Percentiles rank a stretch among this genome's conserved stretches.
Conservation (phyloP, 352 stramenopile species). For the Pythium insidiosum region DNA sequence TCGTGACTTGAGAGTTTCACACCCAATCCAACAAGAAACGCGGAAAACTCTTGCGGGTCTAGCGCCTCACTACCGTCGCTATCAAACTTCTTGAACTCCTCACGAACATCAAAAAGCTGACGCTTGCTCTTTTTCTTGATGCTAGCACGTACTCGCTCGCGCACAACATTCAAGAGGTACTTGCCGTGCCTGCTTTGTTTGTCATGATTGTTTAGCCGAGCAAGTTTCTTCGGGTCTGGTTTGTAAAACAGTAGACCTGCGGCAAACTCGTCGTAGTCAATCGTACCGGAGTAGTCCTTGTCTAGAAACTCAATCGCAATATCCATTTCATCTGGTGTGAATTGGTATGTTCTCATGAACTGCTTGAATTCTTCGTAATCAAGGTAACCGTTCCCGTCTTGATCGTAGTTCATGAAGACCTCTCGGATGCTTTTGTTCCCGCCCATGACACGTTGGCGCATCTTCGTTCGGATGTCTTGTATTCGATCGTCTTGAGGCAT, state of each 20-base stretch:
- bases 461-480: conserved; percentile 40
- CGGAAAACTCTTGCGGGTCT: conserved; percentile 53
- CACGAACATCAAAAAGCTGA: conserved; percentile 8
- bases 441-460: conserved; percentile 56
- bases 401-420: conserved; percentile 62
- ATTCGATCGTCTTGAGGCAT: conserved; percentile 32
- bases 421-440: conserved; percentile 70
- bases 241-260: conserved; percentile 55
- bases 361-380: conserved; percentile 58
- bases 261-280: conserved; percentile 72
- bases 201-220: too few relatives aligned
- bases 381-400: conserved; percentile 42
- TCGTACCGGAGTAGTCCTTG: conserved; percentile 43
- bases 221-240: background rate
- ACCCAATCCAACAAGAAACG: conserved; percentile 41
- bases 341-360: conserved; percentile 63
- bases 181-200: too few relatives aligned
- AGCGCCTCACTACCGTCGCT: conserved; percentile 34
- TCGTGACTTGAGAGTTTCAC: conserved; percentile 43
- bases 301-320: conserved; percentile 47
- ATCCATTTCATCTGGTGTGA: conserved; percentile 31
- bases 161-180: conserved; percentile 3
- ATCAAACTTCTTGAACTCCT: conserved; percentile 46
- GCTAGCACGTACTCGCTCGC: too few relatives aligned
- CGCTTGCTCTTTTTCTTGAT: too few relatives aligned